These are phyloP conservation scores for Yarrowia hollandica DNA, from an alignment of 805 yeast species.

Conservation along the genomic window DNA sequence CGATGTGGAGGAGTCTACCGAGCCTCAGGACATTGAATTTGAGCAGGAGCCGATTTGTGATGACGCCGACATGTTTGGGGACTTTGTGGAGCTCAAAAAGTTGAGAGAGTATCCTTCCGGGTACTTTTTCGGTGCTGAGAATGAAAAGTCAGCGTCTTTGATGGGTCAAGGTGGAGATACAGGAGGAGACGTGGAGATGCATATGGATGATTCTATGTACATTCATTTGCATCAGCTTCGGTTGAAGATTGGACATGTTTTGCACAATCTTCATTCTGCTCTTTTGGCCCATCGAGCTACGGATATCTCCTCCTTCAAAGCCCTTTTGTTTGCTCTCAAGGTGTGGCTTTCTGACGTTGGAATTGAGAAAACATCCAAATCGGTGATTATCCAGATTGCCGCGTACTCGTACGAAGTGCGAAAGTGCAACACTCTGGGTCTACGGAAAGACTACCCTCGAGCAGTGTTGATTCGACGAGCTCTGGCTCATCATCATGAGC, in stretches of 20 bases:
- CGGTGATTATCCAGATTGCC: slow-evolving; percentile 54
- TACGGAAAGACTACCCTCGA: slow-evolving; percentile 72
- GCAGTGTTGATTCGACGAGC: slow-evolving; percentile 73
- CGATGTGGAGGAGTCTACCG: slow-evolving; percentile 23
- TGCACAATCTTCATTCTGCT: slow-evolving; percentile 58
- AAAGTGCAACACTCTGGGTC: slow-evolving; percentile 62
- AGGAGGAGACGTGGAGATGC: slow-evolving; percentile 44
- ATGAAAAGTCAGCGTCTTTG: neutral
- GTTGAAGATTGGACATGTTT: slow-evolving; percentile 57
- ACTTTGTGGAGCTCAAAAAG: slow-evolving; percentile 46
- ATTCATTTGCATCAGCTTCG: slow-evolving; percentile 60
- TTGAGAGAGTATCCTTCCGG: slow-evolving; percentile 62
- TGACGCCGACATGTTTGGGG: slow-evolving; percentile 29
- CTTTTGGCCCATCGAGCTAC: slow-evolving; percentile 56
- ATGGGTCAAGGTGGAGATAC: neutral
- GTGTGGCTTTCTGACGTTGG: slow-evolving; percentile 85
- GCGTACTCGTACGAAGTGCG: slow-evolving; percentile 58
- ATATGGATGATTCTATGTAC: slow-evolving; percentile 48
- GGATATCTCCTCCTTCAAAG: slow-evolving; percentile 61
- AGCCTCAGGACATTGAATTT: neutral
- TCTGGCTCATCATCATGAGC: slow-evolving; percentile 69
- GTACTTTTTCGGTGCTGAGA: slow-evolving; percentile 51
- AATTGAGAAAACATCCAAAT: slow-evolving; percentile 60
- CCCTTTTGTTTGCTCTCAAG: slow-evolving; percentile 61
- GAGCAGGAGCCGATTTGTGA: slow-evolving; percentile 18